A percentile compares a stretch with the other conserved stretches of the same genome.
Evolutionary conservation across 106 monocot genomes (phyloP).

Genomic region (Dioscorea alata): DNA sequence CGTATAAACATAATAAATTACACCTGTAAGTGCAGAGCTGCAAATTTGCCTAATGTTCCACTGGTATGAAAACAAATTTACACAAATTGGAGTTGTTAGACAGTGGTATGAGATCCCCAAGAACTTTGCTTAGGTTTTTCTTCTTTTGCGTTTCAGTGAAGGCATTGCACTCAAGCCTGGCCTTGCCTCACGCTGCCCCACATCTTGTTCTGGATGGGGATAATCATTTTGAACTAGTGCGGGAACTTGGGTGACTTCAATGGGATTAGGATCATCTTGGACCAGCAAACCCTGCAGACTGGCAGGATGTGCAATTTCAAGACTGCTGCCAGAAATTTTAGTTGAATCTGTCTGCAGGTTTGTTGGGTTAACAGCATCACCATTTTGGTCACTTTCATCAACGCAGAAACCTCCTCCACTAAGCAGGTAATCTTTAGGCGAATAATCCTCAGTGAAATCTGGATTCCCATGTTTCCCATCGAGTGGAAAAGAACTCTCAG

Average conservation of each 20-base stretch:
- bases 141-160: constrained; percentile 45
- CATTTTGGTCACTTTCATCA: constrained; percentile 24
- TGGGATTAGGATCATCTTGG: neutral
- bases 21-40: no score
- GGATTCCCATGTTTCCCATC: neutral
- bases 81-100: no score
- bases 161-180: constrained; percentile 57
- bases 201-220: neutral
- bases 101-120: no score
- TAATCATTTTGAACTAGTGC: neutral
- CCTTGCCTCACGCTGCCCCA: neutral
- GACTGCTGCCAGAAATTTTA: neutral
- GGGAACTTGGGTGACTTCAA: neutral
- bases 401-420: constrained; percentile 62
- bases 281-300: neutral
- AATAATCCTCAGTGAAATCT: neutral
- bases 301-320: no score
- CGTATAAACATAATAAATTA: no score
- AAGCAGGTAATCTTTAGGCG: constrained; percentile 24
- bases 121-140: constrained; percentile 8
- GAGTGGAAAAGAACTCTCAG: neutral
- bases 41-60: no score
- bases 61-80: no score
- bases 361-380: neutral
- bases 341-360: neutral